Base-by-base conservation (phyloP, 1,284 basidiomycete genomes). In the Pisolithus thermaeus region DNA sequence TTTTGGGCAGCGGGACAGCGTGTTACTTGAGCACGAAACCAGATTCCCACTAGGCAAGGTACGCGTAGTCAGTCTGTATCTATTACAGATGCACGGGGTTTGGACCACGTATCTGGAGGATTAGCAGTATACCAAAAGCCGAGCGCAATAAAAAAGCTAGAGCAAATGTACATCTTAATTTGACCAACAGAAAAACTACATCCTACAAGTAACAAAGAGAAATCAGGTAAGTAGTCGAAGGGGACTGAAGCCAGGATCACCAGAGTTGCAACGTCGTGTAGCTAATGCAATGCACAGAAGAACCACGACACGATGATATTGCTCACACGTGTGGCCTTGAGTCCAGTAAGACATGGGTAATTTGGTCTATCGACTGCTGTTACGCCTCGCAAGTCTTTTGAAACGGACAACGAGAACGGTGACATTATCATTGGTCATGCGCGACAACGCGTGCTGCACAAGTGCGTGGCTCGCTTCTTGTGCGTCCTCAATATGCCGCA, bases 401-500 rank as follows among this genome's bases (percentile, higher is more conserved):
- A 91, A 84, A 50, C 85, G 80, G 22, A 91, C 75, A 46, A 91
- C 84, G 36, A 91, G 59, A 18, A 85, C 82, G n/a, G 88, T 90
- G 51, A 91, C 83, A 68, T 97, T 97, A 68, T 97, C 94, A 27
- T 90, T 92, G 28, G 92, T 93, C 68, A 92, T 92, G 63, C 90
- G 86, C 32, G 78, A 74, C 43, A 97, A 78, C 4, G 97, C 97
- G 62, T 97, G 84, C 53, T 92, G 82, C 50, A 99, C 75, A 18
- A 99, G 77, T 51, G 75, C 76, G 53, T 83, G 73, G 56, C 87
- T 89, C 3, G 96, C 95, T 56, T 81, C 78, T 67, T 96, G 92
- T 4, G 96, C 84, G 64, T 97, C 90, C 35, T 76, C 67, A 20
- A 86, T 74, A 28, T 81, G 73, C 44, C 83, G 83, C 50, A 97